Percentiles rank a stretch among this genome's conserved stretches.
Conservation (phyloP, 345 rosid species). For the Eucalyptus lansdowneana region DNA sequence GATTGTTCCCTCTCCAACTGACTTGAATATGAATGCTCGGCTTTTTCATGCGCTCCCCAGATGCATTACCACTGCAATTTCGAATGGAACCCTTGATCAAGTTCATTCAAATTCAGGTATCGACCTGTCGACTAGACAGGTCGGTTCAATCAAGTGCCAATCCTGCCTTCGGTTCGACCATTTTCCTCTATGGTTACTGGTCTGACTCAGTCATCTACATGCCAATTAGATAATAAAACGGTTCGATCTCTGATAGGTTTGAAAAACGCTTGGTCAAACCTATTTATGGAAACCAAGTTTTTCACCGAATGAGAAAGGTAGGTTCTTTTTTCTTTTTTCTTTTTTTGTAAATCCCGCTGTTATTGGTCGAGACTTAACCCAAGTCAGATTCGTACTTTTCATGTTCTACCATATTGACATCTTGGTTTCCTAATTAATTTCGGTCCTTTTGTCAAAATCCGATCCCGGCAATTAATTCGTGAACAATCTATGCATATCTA, state of each 20-base stretch:
- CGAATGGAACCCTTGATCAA: not conserved
- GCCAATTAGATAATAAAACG: not conserved
- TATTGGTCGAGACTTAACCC: not conserved
- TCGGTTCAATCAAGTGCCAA: not conserved
- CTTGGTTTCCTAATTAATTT: not conserved
- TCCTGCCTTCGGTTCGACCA: not conserved
- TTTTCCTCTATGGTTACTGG: not conserved
- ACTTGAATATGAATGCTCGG: not conserved
- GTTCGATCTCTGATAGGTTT: not conserved
- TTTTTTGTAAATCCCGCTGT: not conserved
- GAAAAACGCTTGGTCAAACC: not conserved
- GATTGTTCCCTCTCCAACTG: not conserved
- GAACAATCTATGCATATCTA: not conserved
- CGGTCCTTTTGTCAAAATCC: not conserved
- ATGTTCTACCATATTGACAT: not conserved
- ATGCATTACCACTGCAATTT: not conserved
- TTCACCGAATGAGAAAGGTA: not conserved
- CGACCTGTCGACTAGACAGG: not conserved
- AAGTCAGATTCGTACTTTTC: not conserved
- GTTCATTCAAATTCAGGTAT: not conserved
- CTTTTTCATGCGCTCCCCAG: not conserved
- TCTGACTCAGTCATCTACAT: not conserved
- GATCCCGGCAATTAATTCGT: not conserved
- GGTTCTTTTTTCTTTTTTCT: too few species aligned
- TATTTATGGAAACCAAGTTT: not conserved